phyloP scores from a whole-genome alignment of 805 yeast genomes.

The Kluyveromyces dobzhanskii region DNA sequence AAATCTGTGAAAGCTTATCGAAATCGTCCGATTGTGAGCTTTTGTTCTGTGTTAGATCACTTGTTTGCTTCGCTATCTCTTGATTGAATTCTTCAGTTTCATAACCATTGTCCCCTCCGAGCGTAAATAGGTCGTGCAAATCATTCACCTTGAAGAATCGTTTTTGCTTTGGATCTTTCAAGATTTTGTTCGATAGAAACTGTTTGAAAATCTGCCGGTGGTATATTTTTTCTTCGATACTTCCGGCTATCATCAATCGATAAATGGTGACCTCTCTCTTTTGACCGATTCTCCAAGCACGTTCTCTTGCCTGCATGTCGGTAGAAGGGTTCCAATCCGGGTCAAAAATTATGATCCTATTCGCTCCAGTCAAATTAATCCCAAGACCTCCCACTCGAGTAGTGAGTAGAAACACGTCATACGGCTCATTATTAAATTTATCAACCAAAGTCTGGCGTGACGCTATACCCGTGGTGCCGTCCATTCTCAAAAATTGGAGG shows the following conservation, averaged over 20 bases:
- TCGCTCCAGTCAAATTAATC: slow-evolving; percentile 89
- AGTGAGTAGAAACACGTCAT: slow-evolving; percentile 69
- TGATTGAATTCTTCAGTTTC: slow-evolving; percentile 33
- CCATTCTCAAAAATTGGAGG: slow-evolving; percentile 73
- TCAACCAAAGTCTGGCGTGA: slow-evolving; percentile 76
- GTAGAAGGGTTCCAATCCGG: slow-evolving; percentile 99
- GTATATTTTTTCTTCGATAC: slow-evolving; percentile 93
- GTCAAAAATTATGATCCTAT: slow-evolving; percentile 85
- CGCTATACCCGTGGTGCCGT: slow-evolving; percentile 80
- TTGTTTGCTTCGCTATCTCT: slow-evolving; percentile 54
- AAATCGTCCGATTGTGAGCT: slow-evolving; percentile 55
- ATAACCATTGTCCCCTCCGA: slow-evolving; percentile 58
- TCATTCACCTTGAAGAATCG: slow-evolving; percentile 90
- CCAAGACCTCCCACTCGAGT: slow-evolving; percentile 97
- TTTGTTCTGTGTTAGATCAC: slow-evolving; percentile 25
- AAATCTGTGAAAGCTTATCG: slow-evolving; percentile 48
- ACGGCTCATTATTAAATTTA: slow-evolving; percentile 55
- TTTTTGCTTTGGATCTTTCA: slow-evolving; percentile 91
- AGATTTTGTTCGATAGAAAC: slow-evolving; percentile 81
- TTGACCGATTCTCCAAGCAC: slow-evolving; percentile 97
- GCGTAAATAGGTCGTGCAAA: slow-evolving; percentile 76
- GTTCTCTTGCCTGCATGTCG: slow-evolving; percentile 90
- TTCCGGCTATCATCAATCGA: slow-evolving; percentile 86
- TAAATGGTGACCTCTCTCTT: slow-evolving; percentile 86
- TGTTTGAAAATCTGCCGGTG: slow-evolving; percentile 96